These are phyloP conservation scores for Malus fusca DNA, from an alignment of 306 rosid species.

Conservation along the genomic window DNA sequence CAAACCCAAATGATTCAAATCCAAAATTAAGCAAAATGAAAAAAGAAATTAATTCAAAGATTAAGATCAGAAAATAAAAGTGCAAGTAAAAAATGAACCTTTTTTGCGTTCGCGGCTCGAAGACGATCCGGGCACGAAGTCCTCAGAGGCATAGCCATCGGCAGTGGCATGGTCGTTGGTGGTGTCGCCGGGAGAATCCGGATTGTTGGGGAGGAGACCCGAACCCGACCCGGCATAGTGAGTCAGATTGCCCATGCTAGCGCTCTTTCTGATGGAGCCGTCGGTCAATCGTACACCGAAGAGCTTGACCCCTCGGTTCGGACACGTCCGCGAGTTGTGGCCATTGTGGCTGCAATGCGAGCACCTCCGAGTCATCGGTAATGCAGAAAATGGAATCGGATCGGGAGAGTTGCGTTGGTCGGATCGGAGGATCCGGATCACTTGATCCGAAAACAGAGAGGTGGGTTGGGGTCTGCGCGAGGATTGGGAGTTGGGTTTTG, in stretches of 20 bases:
- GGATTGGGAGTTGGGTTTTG: background rate
- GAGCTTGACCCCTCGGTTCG: slow-evolving; percentile 88
- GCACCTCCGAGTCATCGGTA: slow-evolving; percentile 81
- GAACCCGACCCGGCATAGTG: slow-evolving; percentile 63
- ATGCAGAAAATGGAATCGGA: slow-evolving; percentile 11
- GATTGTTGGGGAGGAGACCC: slow-evolving; percentile 33
- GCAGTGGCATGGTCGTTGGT: slow-evolving; percentile 64
- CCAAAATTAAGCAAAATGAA: background rate
- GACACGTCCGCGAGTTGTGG: slow-evolving; percentile 93
- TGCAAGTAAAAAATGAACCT: slow-evolving; percentile 36
- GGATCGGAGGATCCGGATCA: slow-evolving; percentile 41
- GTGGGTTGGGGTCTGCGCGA: background rate
- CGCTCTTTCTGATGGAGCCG: slow-evolving; percentile 92
- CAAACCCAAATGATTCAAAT: background rate
- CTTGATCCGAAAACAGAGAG: slow-evolving; percentile 21
- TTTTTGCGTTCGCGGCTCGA: slow-evolving; percentile 90
- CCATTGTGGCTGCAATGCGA: slow-evolving; percentile 99
- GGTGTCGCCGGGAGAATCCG: slow-evolving; percentile 76
- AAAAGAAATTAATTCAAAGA: slow-evolving; percentile 1
- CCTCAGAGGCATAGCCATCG: slow-evolving; percentile 95
- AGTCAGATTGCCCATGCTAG: slow-evolving; percentile 91
- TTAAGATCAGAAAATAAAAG: background rate
- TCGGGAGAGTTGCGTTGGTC: background rate
- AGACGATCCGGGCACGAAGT: slow-evolving; percentile 91
- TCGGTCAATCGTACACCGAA: slow-evolving; percentile 93